Evolutionary conservation across 2,329 filamentous ascomycete genomes (phyloP), one percentile per base, ranked within the genome.

Genomic region (Neophaeococcomyces aloes): DNA sequence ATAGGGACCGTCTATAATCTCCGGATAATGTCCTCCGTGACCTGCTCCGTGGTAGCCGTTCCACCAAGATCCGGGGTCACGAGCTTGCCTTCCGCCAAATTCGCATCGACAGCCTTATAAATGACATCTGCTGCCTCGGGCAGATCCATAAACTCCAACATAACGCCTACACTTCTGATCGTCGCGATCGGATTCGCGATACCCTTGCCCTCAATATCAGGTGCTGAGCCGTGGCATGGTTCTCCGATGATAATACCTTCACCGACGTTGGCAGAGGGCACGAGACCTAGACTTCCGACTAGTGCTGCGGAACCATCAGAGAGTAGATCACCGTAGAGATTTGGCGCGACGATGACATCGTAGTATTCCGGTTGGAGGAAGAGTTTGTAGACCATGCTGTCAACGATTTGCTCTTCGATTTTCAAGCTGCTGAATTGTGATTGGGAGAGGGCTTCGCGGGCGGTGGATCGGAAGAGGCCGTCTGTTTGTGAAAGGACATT

Each of bases 301-400:
- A 96, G 79, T 2, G 91, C 91, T 19, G 91, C 91, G 39, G 91
- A 89, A 53, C 87, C 89, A 64, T 98, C 91, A 2, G 87, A 94
- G 30, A 98, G 74, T 55, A 98, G 91, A 65, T 98, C 91, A 54
- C 91, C 91, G 68, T 98, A 96, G 49, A 98, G 76, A 69, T 96
- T 96, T 41, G 89, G 91, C 7, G 89, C 91, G 36, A 98, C 91
- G 56, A 98, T 94, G 54, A 96, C 89, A 64, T 98, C 91, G 78
- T 96, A 98, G 60, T 82, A 83, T 59, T 82, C 76, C 33, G 91
- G 91, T 67, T 96, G 86, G 50, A 89, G 86, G 79, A 96, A 96
- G 45, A 98, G 83, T 74, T 96, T 96, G 78, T 96, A 96, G 46
- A 96, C 87, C 91, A 98, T 98, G 49, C 83, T 89, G 68, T 98